Evolutionary conservation across 352 stramenopile species (phyloP).

Genomic region (Phytopythium oedochilum): DNA sequence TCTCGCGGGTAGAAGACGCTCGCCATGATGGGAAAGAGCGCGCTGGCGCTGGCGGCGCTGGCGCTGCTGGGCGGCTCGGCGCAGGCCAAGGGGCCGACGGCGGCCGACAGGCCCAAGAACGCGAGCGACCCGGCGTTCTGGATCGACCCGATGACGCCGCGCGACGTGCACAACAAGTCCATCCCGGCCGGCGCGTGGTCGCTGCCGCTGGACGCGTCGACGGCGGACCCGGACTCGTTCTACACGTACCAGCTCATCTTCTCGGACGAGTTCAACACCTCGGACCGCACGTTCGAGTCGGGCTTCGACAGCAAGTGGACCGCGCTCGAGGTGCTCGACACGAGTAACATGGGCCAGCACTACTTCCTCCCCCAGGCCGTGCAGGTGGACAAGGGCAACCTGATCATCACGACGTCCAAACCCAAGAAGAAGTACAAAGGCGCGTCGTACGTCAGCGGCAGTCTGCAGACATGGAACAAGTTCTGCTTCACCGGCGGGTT

Average conservation of each 20-base stretch:
- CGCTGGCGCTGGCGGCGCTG: conserved; percentile 14
- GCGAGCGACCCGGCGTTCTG: conserved; percentile 41
- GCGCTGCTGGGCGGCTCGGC: conserved; percentile 10
- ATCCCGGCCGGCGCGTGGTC: conserved; percentile 35
- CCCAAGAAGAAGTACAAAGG: conserved; percentile 73
- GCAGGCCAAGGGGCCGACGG: conserved; percentile 20
- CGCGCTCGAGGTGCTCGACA: conserved; percentile 94
- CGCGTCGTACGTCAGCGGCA: conserved; percentile 87
- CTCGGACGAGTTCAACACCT: conserved; percentile 96
- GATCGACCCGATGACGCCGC: conserved; percentile 80
- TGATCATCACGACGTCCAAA: conserved; percentile 91
- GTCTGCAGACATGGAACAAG: conserved; percentile 98
- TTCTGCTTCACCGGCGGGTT: conserved; percentile 98
- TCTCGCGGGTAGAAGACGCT: neutral
- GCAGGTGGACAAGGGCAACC: conserved; percentile 90
- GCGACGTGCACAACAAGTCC: conserved; percentile 31
- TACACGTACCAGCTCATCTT: conserved; percentile 88
- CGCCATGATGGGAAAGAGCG: conserved; percentile 6
- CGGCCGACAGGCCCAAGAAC: conserved; percentile 26
- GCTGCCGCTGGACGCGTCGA: conserved; percentile 20
- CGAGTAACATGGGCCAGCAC: conserved; percentile 93
- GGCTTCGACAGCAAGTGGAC: conserved; percentile 96
- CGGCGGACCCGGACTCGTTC: conserved; percentile 28
- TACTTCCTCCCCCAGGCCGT: conserved; percentile 94
- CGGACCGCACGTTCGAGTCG: conserved; percentile 90